Percentiles rank a stretch among this genome's conserved stretches.
These are phyloP conservation scores for Solanum dulcamara DNA, from an alignment of 257 asterid genomes.

Conservation along the genomic window DNA sequence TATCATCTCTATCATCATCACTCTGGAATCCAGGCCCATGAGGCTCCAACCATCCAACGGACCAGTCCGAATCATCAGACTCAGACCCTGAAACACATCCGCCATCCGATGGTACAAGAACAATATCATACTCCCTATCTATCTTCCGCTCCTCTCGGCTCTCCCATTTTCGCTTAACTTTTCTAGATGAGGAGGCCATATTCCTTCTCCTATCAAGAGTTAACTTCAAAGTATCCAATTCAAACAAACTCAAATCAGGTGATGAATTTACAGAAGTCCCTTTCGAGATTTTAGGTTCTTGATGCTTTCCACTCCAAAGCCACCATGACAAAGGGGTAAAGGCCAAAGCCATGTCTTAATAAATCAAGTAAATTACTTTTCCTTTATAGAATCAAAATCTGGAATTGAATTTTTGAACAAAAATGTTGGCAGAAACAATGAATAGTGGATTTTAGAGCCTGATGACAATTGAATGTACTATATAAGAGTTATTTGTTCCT, in stretches of 20 bases:
- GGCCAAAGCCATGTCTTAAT: conserved; percentile 20
- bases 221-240: conserved; percentile 24
- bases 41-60: conserved; percentile 46
- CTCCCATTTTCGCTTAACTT: conserved; percentile 24
- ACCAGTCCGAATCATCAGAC: conserved; percentile 46
- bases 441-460: background rate
- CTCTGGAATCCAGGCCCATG: conserved; percentile 31
- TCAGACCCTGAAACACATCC: conserved; percentile 47
- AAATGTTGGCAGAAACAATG: background rate
- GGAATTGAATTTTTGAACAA: background rate
- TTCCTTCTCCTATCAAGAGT: conserved; percentile 11
- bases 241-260: conserved; percentile 19
- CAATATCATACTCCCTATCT: conserved; percentile 37
- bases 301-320: conserved; percentile 32
- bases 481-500: background rate
- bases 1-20: conserved; percentile 24
- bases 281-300: conserved; percentile 12
- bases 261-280: conserved; percentile 16
- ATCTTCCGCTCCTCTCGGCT: conserved; percentile 33
- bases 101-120: conserved; percentile 41
- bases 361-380: background rate
- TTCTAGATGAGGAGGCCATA: conserved; percentile 21
- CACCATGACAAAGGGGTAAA: conserved; percentile 28
- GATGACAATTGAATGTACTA: background rate
- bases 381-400: background rate